Conservation (phyloP, 371 early-diverging fungal genomes). For the Apophysomyces variabilis region DNA sequence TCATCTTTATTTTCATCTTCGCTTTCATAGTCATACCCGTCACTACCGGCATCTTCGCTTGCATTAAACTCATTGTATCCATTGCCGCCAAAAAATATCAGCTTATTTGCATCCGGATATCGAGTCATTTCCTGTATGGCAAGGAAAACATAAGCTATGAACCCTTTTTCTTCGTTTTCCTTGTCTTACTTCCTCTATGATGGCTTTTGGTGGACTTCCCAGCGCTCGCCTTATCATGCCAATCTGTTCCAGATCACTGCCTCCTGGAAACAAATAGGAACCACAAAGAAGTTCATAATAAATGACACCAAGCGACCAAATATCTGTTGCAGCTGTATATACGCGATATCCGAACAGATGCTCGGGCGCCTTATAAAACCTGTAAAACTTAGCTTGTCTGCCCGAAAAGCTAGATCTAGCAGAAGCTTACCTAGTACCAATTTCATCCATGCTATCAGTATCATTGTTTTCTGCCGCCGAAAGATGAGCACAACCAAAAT, state of each 20-base stretch:
- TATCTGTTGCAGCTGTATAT: slow-evolving; percentile 45
- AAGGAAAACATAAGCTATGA: too few relatives aligned
- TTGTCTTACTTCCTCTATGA: slow-evolving; percentile 26
- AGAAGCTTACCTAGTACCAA: slow-evolving; percentile 45
- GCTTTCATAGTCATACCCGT: background rate
- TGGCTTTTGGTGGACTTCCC: slow-evolving; percentile 34
- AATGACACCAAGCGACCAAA: slow-evolving; percentile 51
- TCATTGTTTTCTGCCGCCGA: background rate
- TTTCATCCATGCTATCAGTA: slow-evolving; percentile 25
- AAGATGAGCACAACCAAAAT: slow-evolving; percentile 79
- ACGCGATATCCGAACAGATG: slow-evolving; percentile 43
- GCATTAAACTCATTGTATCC: slow-evolving; percentile 7
- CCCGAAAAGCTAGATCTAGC: background rate
- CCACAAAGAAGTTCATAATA: slow-evolving; percentile 38
- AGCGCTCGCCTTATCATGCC: slow-evolving; percentile 40
- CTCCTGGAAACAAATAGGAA: slow-evolving; percentile 39
- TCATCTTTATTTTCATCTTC: slow-evolving; percentile 37
- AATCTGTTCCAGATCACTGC: slow-evolving; percentile 50
- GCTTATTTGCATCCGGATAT: slow-evolving; percentile 48
- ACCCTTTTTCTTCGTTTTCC: background rate
- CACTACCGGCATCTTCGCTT: too few relatives aligned
- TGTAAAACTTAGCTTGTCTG: slow-evolving; percentile 9
- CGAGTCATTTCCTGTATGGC: slow-evolving; percentile 36
- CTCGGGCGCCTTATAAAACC: slow-evolving; percentile 55
- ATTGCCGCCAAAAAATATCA: slow-evolving; percentile 41